These are phyloP conservation scores for Tuber borchii DNA, from an alignment of 495 filamentous ascomycete genomes.

Conservation along the genomic window DNA sequence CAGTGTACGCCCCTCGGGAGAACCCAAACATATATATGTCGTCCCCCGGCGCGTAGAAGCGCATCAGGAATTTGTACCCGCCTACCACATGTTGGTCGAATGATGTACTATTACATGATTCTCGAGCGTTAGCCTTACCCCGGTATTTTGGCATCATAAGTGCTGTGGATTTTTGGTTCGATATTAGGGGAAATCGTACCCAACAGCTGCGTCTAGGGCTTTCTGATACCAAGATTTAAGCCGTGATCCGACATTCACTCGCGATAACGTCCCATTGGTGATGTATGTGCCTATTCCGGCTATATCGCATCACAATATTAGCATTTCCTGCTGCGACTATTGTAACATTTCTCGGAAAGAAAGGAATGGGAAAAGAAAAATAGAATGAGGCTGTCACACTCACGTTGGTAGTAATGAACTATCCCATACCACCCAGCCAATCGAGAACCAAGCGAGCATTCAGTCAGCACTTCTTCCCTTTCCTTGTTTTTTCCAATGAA, in stretches of 20 bases:
- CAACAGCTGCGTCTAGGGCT: constrained; percentile 76
- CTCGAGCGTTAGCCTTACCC: constrained; percentile 6
- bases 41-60: constrained; percentile 71
- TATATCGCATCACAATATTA: constrained; percentile 42
- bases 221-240: constrained; percentile 72
- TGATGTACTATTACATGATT: constrained; percentile 48
- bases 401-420: constrained; percentile 67
- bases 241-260: constrained; percentile 56
- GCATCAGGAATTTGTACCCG: constrained; percentile 83
- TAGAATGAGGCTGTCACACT: constrained; percentile 20
- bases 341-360: not conserved
- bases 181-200: constrained; percentile 38
- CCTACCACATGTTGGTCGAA: constrained; percentile 80
- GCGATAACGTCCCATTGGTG: constrained; percentile 59
- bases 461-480: not conserved
- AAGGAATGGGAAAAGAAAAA: not conserved
- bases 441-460: not conserved
- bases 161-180: not conserved
- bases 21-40: constrained; percentile 80
- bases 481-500: not conserved
- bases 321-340: not conserved
- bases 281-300: constrained; percentile 84
- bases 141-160: not conserved
- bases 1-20: constrained; percentile 79
- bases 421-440: not conserved